A percentile compares a stretch with the other conserved stretches of the same genome.
Evolutionary conservation across 192 early-diverging fungal genomes (phyloP).

Genomic region (Gryganskiella cystojenkinii): DNA sequence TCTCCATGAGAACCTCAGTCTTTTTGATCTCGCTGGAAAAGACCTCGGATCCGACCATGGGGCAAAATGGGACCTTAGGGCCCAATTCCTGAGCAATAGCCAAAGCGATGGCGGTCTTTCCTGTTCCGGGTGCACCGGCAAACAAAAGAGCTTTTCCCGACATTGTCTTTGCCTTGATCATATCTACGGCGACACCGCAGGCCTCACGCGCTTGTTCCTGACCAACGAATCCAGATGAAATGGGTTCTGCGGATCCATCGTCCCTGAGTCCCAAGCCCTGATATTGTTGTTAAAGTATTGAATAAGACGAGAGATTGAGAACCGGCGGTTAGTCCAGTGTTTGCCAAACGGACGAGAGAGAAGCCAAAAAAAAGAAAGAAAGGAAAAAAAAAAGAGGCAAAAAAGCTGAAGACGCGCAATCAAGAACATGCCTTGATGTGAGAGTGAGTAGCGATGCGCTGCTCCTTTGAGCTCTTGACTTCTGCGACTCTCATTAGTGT

Average conservation of each 20-base stretch:
- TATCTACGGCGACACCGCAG: slow-evolving; percentile 92
- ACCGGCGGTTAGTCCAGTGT: slow-evolving; percentile 1
- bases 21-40: slow-evolving; percentile 99
- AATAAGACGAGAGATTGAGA: slow-evolving; percentile 3
- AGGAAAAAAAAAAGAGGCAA: neutral
- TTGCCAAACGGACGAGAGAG: neutral
- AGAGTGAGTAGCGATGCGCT: slow-evolving; percentile 95
- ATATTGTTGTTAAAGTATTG: no score
- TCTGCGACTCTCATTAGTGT: slow-evolving; percentile 94
- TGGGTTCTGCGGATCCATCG: slow-evolving; percentile 89
- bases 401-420: neutral
- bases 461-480: slow-evolving; percentile 93
- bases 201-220: slow-evolving; percentile 98
- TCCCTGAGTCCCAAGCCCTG: slow-evolving; percentile 83
- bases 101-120: slow-evolving; percentile 97
- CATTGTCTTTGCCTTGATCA: slow-evolving; percentile 97
- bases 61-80: slow-evolving; percentile 98
- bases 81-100: slow-evolving; percentile 98
- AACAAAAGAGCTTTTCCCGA: slow-evolving; percentile 95
- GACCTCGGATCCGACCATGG: slow-evolving; percentile 98
- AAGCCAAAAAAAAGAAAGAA: neutral
- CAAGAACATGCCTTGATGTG: slow-evolving; percentile 83
- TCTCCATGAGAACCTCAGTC: slow-evolving; percentile 99
- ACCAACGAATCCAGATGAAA: slow-evolving; percentile 95
- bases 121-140: slow-evolving; percentile 96